Conservation (phyloP, 805 yeast genomes). For the Pichia gijzeniarum region DNA sequence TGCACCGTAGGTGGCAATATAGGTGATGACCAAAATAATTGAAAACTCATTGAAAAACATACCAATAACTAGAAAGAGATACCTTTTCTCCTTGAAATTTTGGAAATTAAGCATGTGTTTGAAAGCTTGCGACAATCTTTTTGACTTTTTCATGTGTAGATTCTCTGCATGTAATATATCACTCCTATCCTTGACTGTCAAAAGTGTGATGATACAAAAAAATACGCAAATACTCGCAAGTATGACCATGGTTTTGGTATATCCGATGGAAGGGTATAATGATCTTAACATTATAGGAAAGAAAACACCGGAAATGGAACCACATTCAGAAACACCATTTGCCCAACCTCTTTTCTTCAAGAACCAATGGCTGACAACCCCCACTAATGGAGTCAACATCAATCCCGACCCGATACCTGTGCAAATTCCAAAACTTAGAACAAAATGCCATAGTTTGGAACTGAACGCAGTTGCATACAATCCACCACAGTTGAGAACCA, state of each 20-base stretch:
- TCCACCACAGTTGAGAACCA: conserved; percentile 33
- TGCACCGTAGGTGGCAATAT: conserved; percentile 47
- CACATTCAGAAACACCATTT: conserved; percentile 42
- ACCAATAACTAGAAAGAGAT: conserved; percentile 35
- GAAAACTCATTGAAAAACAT: conserved; percentile 44
- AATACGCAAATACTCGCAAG: conserved; percentile 42
- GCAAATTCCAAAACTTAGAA: conserved; percentile 51
- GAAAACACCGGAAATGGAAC: conserved; percentile 46
- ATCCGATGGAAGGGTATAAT: conserved; percentile 45
- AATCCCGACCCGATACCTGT: conserved; percentile 58
- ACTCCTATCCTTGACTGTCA: conserved; percentile 39
- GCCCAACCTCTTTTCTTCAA: conserved; percentile 52
- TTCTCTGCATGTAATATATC: conserved; percentile 21
- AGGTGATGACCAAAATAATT: conserved; percentile 42
- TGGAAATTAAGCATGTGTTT: conserved; percentile 33
- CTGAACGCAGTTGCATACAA: conserved; percentile 37
- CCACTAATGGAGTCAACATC: conserved; percentile 54
- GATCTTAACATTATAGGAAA: conserved; percentile 49
- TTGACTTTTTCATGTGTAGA: conserved; percentile 16
- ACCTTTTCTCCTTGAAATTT: conserved; percentile 34
- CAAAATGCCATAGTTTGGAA: conserved; percentile 51
- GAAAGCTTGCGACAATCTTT: conserved; percentile 12
- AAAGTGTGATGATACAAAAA: conserved; percentile 31
- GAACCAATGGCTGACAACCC: conserved; percentile 66
- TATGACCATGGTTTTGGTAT: conserved; percentile 47